These are phyloP conservation scores for Rubia peregrina DNA, from an alignment of 305 asterid genomes.

Conservation along the genomic window DNA sequence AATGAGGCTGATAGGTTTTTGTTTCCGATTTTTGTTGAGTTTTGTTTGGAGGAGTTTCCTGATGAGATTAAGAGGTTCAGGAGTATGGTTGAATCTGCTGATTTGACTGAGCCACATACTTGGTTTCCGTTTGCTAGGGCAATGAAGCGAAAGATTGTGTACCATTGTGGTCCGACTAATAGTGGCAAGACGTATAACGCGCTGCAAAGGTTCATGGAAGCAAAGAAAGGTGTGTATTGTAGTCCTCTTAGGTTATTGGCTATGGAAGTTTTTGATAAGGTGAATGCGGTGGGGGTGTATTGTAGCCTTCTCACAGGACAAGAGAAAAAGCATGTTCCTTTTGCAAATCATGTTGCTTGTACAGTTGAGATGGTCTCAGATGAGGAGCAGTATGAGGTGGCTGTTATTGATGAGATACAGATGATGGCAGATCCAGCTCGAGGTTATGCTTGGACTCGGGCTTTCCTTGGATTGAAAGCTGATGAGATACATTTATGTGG, in stretches of 20 bases:
- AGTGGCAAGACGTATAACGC: slow-evolving; percentile 97
- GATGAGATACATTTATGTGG: slow-evolving; percentile 95
- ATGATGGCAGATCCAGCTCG: slow-evolving; percentile 83
- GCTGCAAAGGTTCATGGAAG: slow-evolving; percentile 89
- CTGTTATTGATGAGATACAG: slow-evolving; percentile 88
- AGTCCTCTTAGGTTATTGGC: slow-evolving; percentile 95
- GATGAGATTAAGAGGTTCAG: slow-evolving; percentile 68
- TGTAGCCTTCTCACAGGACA: slow-evolving; percentile 89
- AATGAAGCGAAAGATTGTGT: slow-evolving; percentile 77
- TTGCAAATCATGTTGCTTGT: slow-evolving; percentile 84
- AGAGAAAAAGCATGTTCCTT: slow-evolving; percentile 76
- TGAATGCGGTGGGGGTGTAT: slow-evolving; percentile 75
- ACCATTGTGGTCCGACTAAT: slow-evolving; percentile 96
- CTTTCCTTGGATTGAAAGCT: slow-evolving; percentile 80
- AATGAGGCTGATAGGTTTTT: slow-evolving; percentile 57
- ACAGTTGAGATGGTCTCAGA: slow-evolving; percentile 93
- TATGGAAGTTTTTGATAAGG: slow-evolving; percentile 95
- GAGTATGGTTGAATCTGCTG: slow-evolving; percentile 75
- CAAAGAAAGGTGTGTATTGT: slow-evolving; percentile 79
- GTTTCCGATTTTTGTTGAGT: slow-evolving; percentile 79
- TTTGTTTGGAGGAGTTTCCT: slow-evolving; percentile 62
- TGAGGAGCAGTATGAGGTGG: slow-evolving; percentile 75
- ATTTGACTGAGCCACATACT: slow-evolving; percentile 83
- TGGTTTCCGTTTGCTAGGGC: slow-evolving; percentile 99
- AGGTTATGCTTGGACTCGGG: slow-evolving; percentile 96